A percentile compares a stretch with the other conserved stretches of the same genome.
phyloP scores from a whole-genome alignment of 208 protist genomes.

The Trypanosoma platydactyli region DNA sequence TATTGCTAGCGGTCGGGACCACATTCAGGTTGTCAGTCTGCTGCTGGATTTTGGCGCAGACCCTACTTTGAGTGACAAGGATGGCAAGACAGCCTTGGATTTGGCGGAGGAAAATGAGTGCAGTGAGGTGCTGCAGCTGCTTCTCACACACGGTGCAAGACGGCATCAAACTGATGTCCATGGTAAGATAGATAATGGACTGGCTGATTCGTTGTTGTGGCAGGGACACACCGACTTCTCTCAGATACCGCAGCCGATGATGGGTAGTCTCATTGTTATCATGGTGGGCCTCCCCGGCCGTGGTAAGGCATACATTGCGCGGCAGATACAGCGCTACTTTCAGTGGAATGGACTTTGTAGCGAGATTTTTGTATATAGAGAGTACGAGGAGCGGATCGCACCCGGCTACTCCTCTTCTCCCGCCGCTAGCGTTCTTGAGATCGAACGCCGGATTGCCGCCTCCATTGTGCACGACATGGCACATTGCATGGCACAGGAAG shows the following conservation, averaged over 20 bases:
- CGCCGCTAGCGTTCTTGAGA: slow-evolving; percentile 23
- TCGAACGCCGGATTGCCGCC: slow-evolving; percentile 42
- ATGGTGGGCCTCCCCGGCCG: slow-evolving; percentile 90
- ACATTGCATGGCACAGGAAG: slow-evolving; percentile 52
- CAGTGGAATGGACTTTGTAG: slow-evolving; percentile 87
- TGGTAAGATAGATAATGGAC: slow-evolving; percentile 20
- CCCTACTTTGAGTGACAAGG: slow-evolving; percentile 42
- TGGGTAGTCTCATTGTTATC: slow-evolving; percentile 85
- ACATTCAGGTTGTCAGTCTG: slow-evolving; percentile 47
- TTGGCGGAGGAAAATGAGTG: slow-evolving; percentile 65
- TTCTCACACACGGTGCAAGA: slow-evolving; percentile 31
- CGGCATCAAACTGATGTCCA: slow-evolving; percentile 21
- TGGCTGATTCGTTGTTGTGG: slow-evolving; percentile 29
- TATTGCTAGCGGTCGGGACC: slow-evolving; percentile 68
- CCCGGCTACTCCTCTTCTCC: not conserved
- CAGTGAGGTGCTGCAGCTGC: slow-evolving; percentile 48
- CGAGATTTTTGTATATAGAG: slow-evolving; percentile 73
- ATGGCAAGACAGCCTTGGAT: slow-evolving; percentile 60
- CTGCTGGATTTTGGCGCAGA: slow-evolving; percentile 78
- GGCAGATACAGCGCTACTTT: slow-evolving; percentile 90
- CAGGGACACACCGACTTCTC: slow-evolving; percentile 64
- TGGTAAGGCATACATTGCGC: slow-evolving; percentile 89
- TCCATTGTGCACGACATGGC: slow-evolving; percentile 68
- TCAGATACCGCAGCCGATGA: slow-evolving; percentile 78
- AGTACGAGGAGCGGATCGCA: slow-evolving; percentile 43